These are phyloP conservation scores for Penicillium capsulatum DNA, from an alignment of 2,329 filamentous ascomycete genomes.

Conservation along the genomic window DNA sequence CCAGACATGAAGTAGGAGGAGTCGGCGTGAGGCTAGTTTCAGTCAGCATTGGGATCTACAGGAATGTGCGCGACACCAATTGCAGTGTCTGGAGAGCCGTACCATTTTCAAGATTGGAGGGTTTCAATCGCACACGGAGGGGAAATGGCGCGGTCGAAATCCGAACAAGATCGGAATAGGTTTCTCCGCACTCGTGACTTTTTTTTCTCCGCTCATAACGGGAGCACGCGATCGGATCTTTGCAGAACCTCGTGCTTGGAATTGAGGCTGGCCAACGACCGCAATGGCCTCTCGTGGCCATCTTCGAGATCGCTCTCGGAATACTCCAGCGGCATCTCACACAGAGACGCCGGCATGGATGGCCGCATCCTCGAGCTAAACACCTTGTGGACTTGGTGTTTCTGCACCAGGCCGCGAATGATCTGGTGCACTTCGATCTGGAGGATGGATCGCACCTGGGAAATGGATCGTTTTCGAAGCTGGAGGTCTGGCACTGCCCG, in stretches of 20 bases:
- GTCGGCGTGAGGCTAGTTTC: constrained; percentile 46
- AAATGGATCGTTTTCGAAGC: constrained; percentile 14
- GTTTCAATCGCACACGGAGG: neutral
- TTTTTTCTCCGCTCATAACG: neutral
- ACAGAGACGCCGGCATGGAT: constrained; percentile 1
- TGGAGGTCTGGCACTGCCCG: constrained; percentile 6
- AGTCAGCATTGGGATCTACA: neutral
- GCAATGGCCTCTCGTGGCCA: neutral
- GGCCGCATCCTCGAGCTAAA: constrained; percentile 5
- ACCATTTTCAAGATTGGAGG: too few relatives aligned
- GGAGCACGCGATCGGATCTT: neutral
- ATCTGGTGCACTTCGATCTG: constrained; percentile 16
- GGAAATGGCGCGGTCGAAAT: too few relatives aligned
- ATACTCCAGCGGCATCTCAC: neutral
- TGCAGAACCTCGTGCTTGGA: neutral
- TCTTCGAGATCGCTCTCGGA: constrained; percentile 13
- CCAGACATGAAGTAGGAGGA: constrained; percentile 42
- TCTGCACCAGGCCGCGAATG: constrained; percentile 13
- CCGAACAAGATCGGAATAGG: too few relatives aligned
- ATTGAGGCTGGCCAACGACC: neutral
- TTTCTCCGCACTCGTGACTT: neutral
- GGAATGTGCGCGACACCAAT: neutral
- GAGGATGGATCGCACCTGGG: constrained; percentile 14
- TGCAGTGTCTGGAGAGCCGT: too few relatives aligned
- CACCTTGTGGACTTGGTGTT: constrained; percentile 12